These are phyloP conservation scores for Colletotrichum navitas DNA, from an alignment of 2,329 filamentous ascomycete species.

Conservation along the genomic window DNA sequence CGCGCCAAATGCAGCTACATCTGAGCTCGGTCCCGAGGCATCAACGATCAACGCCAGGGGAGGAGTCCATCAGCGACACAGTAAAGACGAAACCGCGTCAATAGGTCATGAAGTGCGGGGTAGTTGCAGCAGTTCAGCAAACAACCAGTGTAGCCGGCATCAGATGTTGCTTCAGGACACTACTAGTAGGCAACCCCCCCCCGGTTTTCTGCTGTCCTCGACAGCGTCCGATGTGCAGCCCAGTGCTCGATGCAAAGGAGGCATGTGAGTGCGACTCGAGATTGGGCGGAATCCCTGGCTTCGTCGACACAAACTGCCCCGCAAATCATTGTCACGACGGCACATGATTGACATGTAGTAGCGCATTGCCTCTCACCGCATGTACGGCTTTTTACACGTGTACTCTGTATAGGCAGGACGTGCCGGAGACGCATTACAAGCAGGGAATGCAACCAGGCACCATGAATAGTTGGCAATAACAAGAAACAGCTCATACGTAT, in stretches of 20 bases:
- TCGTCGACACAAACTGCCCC: conserved; percentile 16
- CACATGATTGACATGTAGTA: conserved; percentile 19
- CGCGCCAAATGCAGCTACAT: neutral
- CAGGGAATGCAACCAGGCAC: neutral
- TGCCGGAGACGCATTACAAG: neutral
- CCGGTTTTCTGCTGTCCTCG: neutral
- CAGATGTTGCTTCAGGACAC: neutral
- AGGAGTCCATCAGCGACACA: neutral
- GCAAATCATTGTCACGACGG: neutral
- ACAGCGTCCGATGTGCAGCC: conserved; percentile 12
- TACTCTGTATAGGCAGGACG: neutral
- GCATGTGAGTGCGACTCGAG: conserved; percentile 15
- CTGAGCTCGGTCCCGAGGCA: neutral
- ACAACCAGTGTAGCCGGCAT: neutral
- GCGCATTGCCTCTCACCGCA: neutral
- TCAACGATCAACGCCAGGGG: neutral
- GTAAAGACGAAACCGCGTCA: neutral
- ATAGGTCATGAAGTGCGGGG: neutral
- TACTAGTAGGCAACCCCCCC: neutral
- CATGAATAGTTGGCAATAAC: neutral
- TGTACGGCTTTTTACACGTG: neutral
- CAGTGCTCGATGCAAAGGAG: conserved; percentile 12
- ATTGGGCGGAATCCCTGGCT: conserved; percentile 28
- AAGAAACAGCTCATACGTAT: neutral
- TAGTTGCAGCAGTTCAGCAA: neutral